Conservation (phyloP, 2,329 filamentous ascomycete genomes). For the Aspergillus texensis region DNA sequence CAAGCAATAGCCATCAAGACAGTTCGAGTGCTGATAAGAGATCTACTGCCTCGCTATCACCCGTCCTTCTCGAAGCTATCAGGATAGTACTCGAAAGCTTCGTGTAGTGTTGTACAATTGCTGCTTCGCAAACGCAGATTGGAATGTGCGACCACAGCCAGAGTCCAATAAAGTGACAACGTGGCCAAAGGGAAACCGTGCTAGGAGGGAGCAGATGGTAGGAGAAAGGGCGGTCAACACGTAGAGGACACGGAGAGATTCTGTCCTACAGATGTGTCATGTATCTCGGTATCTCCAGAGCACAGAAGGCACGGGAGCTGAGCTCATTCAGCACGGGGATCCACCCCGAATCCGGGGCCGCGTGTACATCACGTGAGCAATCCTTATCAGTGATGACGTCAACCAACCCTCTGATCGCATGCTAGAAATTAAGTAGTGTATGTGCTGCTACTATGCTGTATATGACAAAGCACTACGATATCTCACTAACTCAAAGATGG, state of each 20-base stretch:
- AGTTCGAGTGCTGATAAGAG: neutral
- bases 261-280: constrained; percentile 7
- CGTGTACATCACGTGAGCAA: constrained; percentile 16
- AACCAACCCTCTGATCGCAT: neutral
- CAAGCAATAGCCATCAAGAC: neutral
- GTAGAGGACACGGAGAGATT: neutral
- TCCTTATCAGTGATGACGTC: constrained; percentile 12
- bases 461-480: no score
- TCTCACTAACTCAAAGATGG: no score
- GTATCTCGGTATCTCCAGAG: constrained; percentile 1
- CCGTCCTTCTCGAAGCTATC: neutral
- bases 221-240: constrained; percentile 1
- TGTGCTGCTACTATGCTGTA: no score
- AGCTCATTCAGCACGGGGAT: constrained; percentile 8
- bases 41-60: neutral
- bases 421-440: neutral
- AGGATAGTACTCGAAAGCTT: neutral
- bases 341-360: constrained; percentile 17
- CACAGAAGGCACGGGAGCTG: constrained; percentile 8
- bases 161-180: neutral
- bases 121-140: neutral
- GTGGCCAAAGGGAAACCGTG: neutral
- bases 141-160: neutral
- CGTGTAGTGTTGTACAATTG: neutral
- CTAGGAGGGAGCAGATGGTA: neutral